Evolutionary conservation across 2,329 filamentous ascomycete genomes (phyloP), one percentile per base, ranked within the genome.

Genomic region (Epichloe gansuensis): DNA sequence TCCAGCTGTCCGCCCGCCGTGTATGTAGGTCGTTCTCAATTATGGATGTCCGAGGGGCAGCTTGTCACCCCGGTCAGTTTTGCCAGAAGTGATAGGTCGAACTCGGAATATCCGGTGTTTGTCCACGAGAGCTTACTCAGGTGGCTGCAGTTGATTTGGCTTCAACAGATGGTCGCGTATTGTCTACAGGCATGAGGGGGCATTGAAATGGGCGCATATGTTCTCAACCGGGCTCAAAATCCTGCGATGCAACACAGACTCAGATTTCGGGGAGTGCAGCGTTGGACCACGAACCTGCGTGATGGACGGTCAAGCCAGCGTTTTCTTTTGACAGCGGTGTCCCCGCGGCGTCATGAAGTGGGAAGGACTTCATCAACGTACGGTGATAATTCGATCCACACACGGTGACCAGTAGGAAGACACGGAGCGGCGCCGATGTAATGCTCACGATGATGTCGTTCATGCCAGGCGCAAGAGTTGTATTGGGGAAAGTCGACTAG

Each of bases 61-160:
- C 54, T 63, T 62, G 61, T 91, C 81, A 0, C 87, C 87, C 5
- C 78, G 73, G 68, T 94, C 88, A 15, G 85, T 80, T 80, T 75
- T 94, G 87, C 89, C 90, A 95, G 43, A 93, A 73, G 65, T 95
- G 88, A 66, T 85, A 93, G 1, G 85, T 81, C 17, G 17, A 21
- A 21, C 17, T 21, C 17, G 17, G 17, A 21, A 21, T 21, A 21
- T 21, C 17, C 17, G 2, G 17, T 21, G 17, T 21, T 21, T 21
- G 17, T 21, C 17, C 17, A 21, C 17, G 17, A 21, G 17, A 17
- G 15, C 42, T 28, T 15, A 66, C 65, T 89, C 4, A 93, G 61
- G 61, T 93, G 88, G 1, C 83, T 78, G 64, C 89, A 95, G 69
- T 93, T 95, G 66, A 88, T 63, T 93, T 90, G 0, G 88, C 73